Conservation (phyloP, 2,329 filamentous ascomycete species). For the Davidsoniella australis region DNA sequence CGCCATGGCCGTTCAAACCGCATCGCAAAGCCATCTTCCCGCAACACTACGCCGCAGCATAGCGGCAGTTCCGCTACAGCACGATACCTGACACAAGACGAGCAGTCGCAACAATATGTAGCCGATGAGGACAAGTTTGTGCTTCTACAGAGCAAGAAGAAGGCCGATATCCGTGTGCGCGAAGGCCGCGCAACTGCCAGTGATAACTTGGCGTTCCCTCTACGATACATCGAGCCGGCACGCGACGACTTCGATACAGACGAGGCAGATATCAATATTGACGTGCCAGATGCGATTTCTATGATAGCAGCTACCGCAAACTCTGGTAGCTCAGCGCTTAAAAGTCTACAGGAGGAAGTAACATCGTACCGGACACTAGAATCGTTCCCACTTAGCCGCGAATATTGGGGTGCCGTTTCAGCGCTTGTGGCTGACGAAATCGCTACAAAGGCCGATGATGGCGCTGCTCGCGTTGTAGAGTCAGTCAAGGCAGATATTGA, state of each 20-base stretch:
- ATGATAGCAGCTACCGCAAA: constrained; percentile 42
- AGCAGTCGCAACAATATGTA: constrained; percentile 68
- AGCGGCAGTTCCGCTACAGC: constrained; percentile 17
- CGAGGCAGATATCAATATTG: constrained; percentile 53
- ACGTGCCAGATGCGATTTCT: constrained; percentile 63
- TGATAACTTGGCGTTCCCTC: constrained; percentile 80
- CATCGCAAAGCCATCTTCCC: constrained; percentile 32
- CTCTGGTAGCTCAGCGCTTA: constrained; percentile 46
- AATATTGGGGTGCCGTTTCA: constrained; percentile 87
- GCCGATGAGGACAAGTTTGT: constrained; percentile 94
- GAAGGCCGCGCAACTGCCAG: constrained; percentile 83
- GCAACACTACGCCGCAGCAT: not conserved
- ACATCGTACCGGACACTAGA: constrained; percentile 66
- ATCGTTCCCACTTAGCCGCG: constrained; percentile 55
- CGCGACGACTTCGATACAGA: constrained; percentile 76
- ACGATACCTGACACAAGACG: constrained; percentile 52
- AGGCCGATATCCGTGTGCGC: constrained; percentile 84
- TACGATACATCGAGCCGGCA: constrained; percentile 74
- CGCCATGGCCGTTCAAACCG: constrained; percentile 37
- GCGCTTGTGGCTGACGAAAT: constrained; percentile 60
- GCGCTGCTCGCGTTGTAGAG: constrained; percentile 46
- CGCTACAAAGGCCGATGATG: constrained; percentile 43
- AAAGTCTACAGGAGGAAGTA: constrained; percentile 69
- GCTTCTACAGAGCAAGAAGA: constrained; percentile 92
- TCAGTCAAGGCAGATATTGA: constrained; percentile 82